Percentiles rank a stretch among this genome's conserved stretches.
Evolutionary conservation across 495 filamentous ascomycete genomes (phyloP).

Genomic region (Aspergillus affinis): DNA sequence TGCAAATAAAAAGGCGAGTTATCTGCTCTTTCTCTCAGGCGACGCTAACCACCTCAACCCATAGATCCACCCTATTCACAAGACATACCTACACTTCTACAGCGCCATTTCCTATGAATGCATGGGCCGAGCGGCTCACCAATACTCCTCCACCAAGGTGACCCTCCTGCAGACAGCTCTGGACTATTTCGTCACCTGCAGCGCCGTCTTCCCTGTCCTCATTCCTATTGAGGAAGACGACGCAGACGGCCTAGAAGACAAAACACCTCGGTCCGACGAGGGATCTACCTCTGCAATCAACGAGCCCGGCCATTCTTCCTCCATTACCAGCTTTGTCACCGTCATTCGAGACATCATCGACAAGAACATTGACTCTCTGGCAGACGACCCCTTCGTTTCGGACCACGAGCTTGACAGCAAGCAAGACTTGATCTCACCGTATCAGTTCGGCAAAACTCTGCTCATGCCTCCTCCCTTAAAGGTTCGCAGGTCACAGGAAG

Average conservation of each 20-base stretch:
- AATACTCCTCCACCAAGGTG: conserved; percentile 43
- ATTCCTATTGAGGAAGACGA: conserved; percentile 3
- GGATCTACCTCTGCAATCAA: conserved; percentile 11
- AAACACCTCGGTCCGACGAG: conserved; percentile 5
- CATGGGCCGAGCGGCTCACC: conserved; percentile 40
- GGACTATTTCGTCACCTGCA: conserved; percentile 29
- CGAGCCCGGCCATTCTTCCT: conserved; percentile 11
- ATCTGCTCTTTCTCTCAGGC: background rate
- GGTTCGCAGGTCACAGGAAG: conserved; percentile 21
- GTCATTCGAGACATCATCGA: conserved; percentile 31
- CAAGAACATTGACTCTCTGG: conserved; percentile 13
- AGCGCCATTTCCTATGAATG: conserved; percentile 45
- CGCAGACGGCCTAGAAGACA: conserved; percentile 1
- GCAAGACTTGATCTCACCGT: background rate
- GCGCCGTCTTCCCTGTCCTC: conserved; percentile 19
- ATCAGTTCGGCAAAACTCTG: background rate
- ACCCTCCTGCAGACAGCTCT: conserved; percentile 33
- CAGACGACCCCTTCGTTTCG: conserved; percentile 32
- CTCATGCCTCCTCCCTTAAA: conserved; percentile 32
- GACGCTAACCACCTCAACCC: conserved; percentile 2
- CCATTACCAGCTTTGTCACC: conserved; percentile 20
- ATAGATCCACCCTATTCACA: conserved; percentile 39
- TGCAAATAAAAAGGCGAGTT: conserved; percentile 30
- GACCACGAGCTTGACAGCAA: conserved; percentile 8
- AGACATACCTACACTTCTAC: conserved; percentile 46